These are phyloP conservation scores for Nemophila menziesii DNA, from an alignment of 257 asterid species.

Conservation along the genomic window DNA sequence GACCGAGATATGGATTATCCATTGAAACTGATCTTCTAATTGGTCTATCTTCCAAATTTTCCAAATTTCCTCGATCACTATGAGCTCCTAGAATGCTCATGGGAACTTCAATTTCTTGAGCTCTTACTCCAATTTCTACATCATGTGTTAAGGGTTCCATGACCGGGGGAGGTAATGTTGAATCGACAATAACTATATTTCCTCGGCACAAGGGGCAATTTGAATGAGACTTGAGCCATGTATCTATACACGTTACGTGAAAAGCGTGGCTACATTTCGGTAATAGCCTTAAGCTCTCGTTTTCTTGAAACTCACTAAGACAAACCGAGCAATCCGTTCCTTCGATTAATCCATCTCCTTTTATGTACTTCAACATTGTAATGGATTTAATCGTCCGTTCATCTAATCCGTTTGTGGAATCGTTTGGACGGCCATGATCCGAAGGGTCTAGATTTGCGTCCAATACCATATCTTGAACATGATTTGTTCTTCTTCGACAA, in stretches of 20 bases:
- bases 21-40: constrained; percentile 25
- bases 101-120: not conserved
- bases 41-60: constrained; percentile 1
- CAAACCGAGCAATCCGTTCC: constrained; percentile 42
- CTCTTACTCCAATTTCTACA: constrained; percentile 17
- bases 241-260: constrained; percentile 42
- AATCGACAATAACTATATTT: constrained; percentile 8
- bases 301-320: constrained; percentile 40
- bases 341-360: constrained; percentile 18
- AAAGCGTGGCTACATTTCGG: constrained; percentile 58
- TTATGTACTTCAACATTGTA: constrained; percentile 23
- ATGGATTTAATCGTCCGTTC: constrained; percentile 33
- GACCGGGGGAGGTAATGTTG: constrained; percentile 7
- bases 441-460: constrained; percentile 19
- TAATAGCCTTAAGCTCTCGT: constrained; percentile 30
- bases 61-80: constrained; percentile 2
- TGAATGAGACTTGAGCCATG: constrained; percentile 45
- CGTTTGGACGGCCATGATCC: constrained; percentile 17
- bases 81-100: not conserved
- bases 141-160: constrained; percentile 6
- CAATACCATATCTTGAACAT: constrained; percentile 7
- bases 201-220: constrained; percentile 55
- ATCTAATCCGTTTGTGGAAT: constrained; percentile 26
- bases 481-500: constrained; percentile 18
- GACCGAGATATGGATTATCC: constrained; percentile 19